Evolutionary conservation across 108 stramenopile genomes (phyloP).

Genomic region (Skeletonema grethae): DNA sequence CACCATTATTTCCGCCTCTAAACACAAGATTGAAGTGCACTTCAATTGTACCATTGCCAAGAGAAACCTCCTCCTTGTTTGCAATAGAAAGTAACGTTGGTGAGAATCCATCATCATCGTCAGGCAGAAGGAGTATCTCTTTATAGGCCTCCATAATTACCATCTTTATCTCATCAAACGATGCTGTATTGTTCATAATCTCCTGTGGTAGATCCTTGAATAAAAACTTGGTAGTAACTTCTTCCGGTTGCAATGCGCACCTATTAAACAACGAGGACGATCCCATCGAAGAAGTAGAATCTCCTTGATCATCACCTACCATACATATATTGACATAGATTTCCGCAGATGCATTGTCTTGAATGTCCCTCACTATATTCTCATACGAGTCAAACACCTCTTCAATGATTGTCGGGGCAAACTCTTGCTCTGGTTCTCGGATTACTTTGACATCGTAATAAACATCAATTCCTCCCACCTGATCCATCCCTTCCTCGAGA

Average conservation of each 20-base stretch:
- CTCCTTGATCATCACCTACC: neutral
- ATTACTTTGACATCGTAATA: slow-evolving; percentile 35
- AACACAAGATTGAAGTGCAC: neutral
- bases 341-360: neutral
- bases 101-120: neutral
- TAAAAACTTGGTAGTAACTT: neutral
- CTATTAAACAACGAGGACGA: neutral
- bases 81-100: neutral
- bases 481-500: neutral
- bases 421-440: slow-evolving; percentile 11
- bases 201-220: neutral
- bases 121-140: neutral
- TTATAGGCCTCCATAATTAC: neutral
- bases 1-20: neutral
- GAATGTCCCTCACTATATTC: slow-evolving; percentile 16
- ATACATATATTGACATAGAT: neutral
- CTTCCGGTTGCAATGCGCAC: neutral
- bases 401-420: slow-evolving; percentile 30
- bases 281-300: neutral
- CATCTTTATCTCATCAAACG: neutral
- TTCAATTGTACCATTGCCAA: neutral
- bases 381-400: slow-evolving; percentile 27
- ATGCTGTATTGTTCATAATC: neutral
- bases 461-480: slow-evolving; percentile 8
- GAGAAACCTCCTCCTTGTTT: neutral